Evolutionary conservation across 768 basidiomycete species (phyloP).

Genomic region (Boletus subparvulus): DNA sequence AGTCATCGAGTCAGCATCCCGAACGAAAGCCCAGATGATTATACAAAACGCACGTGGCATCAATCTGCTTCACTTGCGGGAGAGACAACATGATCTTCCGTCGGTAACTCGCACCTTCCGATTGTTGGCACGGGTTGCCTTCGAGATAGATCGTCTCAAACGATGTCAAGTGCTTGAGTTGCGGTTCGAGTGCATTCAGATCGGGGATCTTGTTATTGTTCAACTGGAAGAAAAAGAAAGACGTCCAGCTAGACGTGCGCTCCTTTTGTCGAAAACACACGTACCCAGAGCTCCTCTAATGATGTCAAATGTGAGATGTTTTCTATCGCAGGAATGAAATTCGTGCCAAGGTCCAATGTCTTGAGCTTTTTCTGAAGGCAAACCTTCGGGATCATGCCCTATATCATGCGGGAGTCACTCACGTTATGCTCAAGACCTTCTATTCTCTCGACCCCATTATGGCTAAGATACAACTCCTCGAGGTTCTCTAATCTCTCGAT

Average conservation of each 20-base stretch:
- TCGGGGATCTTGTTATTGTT: conserved; percentile 84
- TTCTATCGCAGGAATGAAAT: conserved; percentile 77
- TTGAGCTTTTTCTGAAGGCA: conserved; percentile 62
- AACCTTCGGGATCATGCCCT: background rate
- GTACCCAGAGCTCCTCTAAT: conserved; percentile 95
- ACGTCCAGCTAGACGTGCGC: background rate
- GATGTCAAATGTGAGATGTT: conserved; percentile 72
- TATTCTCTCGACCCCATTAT: conserved; percentile 83
- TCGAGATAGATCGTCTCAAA: conserved; percentile 93
- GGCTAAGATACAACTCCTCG: conserved; percentile 90
- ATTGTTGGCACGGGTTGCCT: conserved; percentile 86
- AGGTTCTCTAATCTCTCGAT: conserved; percentile 70
- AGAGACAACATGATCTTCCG: conserved; percentile 87
- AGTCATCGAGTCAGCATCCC: conserved; percentile 1
- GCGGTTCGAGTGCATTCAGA: conserved; percentile 61
- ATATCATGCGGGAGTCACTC: conserved; percentile 21
- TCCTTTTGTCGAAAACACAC: conserved; percentile 16
- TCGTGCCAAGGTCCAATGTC: conserved; percentile 86
- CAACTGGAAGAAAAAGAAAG: conserved; percentile 49
- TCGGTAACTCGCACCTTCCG: conserved; percentile 75
- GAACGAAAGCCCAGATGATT: background rate
- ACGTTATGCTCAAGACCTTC: conserved; percentile 89
- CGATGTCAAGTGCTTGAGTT: conserved; percentile 58
- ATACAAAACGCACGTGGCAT: conserved; percentile 79
- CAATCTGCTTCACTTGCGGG: conserved; percentile 90